These are phyloP conservation scores for Paraconiothyrium sp. DNA, from an alignment of 2,329 filamentous ascomycete species.

Conservation along the genomic window DNA sequence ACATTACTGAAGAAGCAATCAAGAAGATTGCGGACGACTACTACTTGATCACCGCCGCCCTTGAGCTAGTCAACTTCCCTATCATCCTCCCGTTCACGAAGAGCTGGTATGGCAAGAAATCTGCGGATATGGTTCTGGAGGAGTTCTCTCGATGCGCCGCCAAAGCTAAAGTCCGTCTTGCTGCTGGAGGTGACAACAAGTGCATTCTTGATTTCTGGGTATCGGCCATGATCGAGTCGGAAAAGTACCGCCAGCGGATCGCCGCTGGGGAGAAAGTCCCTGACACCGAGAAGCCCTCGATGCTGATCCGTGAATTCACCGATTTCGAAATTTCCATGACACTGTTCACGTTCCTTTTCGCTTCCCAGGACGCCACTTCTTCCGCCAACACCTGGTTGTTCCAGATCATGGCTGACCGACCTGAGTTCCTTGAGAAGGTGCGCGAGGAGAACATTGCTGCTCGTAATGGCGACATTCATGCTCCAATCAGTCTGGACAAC, in stretches of 20 bases:
- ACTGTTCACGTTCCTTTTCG: conserved; percentile 95
- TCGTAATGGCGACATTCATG: conserved; percentile 77
- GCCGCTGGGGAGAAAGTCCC: conserved; percentile 70
- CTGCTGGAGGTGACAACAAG: conserved; percentile 81
- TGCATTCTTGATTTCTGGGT: conserved; percentile 98
- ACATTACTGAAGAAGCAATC: conserved; percentile 88
- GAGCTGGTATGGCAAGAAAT: conserved; percentile 97
- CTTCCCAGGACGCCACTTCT: conserved; percentile 95
- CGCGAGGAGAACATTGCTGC: conserved; percentile 87
- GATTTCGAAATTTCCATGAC: conserved; percentile 94
- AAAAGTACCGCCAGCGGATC: conserved; percentile 80
- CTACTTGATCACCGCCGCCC: conserved; percentile 92
- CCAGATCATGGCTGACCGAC: conserved; percentile 91
- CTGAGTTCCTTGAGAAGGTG: conserved; percentile 89
- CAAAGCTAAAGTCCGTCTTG: conserved; percentile 93
- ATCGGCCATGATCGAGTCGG: conserved; percentile 79
- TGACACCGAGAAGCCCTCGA: conserved; percentile 80
- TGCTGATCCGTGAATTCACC: conserved; percentile 84
- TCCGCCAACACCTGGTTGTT: conserved; percentile 95
- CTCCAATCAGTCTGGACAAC: conserved; percentile 79
- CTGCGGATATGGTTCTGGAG: conserved; percentile 86
- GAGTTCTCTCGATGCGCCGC: conserved; percentile 93
- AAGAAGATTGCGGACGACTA: conserved; percentile 97
- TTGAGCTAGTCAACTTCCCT: conserved; percentile 89
- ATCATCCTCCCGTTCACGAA: conserved; percentile 95